These are phyloP conservation scores for Crepidotus variabilis DNA, from an alignment of 768 basidiomycete genomes.

Conservation along the genomic window DNA sequence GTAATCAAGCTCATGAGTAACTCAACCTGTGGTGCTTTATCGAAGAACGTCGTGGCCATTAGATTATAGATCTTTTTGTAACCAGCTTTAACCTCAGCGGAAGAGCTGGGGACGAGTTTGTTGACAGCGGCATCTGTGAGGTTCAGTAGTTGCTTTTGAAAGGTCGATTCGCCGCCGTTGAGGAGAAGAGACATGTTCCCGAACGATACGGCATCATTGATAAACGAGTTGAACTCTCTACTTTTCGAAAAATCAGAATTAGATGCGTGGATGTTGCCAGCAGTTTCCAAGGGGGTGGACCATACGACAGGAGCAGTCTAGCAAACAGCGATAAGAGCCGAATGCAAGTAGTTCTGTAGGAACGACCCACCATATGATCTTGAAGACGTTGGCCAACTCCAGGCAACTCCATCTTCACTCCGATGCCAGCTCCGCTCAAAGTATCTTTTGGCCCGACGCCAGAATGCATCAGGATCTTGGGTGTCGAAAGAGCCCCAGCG, in stretches of 20 bases:
- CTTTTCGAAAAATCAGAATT: slow-evolving; percentile 26
- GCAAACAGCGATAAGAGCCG: background rate
- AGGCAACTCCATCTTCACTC: slow-evolving; percentile 36
- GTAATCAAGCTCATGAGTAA: slow-evolving; percentile 39
- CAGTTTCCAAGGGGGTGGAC: slow-evolving; percentile 24
- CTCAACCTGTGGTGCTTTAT: slow-evolving; percentile 51
- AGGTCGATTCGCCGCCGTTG: slow-evolving; percentile 11
- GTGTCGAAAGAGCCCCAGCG: slow-evolving; percentile 46
- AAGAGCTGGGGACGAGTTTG: slow-evolving; percentile 35
- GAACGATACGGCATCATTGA: slow-evolving; percentile 64
- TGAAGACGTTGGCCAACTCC: slow-evolving; percentile 56
- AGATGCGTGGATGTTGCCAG: slow-evolving; percentile 27
- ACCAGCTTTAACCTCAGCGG: slow-evolving; percentile 44
- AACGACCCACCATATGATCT: slow-evolving; percentile 41
- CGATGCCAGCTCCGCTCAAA: slow-evolving; percentile 37
- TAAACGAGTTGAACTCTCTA: slow-evolving; percentile 45
- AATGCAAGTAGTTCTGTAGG: background rate
- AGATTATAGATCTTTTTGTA: slow-evolving; percentile 51
- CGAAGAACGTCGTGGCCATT: slow-evolving; percentile 33
- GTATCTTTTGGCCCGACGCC: slow-evolving; percentile 52
- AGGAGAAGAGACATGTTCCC: slow-evolving; percentile 48
- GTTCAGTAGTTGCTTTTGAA: background rate
- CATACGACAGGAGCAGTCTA: slow-evolving; percentile 26
- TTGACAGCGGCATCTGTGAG: background rate
- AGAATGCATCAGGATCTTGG: slow-evolving; percentile 47